Evolutionary conservation across 495 filamentous ascomycete genomes (phyloP).

Genomic region (Sphaerosporella brunnea): DNA sequence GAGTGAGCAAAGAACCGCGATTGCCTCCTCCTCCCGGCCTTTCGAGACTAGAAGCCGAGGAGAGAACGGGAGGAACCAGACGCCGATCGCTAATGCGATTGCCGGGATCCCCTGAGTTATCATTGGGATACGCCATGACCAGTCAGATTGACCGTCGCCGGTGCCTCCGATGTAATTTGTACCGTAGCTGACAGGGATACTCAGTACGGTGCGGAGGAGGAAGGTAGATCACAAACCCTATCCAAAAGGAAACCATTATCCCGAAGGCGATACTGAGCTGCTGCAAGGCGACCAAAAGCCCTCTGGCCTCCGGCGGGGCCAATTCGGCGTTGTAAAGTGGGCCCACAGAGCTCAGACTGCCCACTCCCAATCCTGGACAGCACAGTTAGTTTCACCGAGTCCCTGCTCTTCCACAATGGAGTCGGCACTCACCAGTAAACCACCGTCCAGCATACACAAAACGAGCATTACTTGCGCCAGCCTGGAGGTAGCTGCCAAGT

Average conservation of each 20-base stretch:
- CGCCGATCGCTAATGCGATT: constrained; percentile 31
- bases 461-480: too few species aligned
- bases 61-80: constrained; percentile 35
- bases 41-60: constrained; percentile 37
- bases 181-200: constrained; percentile 30
- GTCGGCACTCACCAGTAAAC: too few species aligned
- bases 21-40: constrained; percentile 33
- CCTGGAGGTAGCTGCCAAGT: too few species aligned
- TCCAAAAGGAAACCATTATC: constrained; percentile 39
- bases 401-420: too few species aligned
- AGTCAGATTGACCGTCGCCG: too few species aligned
- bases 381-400: too few species aligned
- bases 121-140: constrained; percentile 32
- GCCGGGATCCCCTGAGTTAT: constrained; percentile 35
- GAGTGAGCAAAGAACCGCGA: constrained; percentile 31
- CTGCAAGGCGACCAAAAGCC: constrained; percentile 37
- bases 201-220: too few species aligned
- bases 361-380: constrained; percentile 32
- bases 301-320: constrained; percentile 37
- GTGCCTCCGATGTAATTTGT: constrained; percentile 34
- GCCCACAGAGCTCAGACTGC: constrained; percentile 26
- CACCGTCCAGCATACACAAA: too few species aligned
- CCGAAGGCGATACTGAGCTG: constrained; percentile 39
- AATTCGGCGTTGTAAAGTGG: constrained; percentile 40
- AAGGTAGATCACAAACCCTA: too few species aligned